Conservation (phyloP, 2,329 filamentous ascomycete species). For the Ilyonectria robusta region DNA sequence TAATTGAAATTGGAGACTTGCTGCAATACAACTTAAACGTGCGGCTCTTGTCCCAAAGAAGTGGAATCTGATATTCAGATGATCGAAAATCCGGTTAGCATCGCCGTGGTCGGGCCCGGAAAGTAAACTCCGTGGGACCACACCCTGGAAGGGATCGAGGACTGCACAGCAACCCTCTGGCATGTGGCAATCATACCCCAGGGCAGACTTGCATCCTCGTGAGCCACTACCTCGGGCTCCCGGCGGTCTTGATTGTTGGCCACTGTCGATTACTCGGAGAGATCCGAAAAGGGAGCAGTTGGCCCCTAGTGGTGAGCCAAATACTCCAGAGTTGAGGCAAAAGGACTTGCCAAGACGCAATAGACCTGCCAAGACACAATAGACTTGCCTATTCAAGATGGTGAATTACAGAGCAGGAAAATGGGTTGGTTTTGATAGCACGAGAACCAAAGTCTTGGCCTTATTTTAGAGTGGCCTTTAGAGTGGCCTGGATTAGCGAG, state of each 20-base stretch:
- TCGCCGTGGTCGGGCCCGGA: constrained; percentile 20
- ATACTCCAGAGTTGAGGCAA: not conserved
- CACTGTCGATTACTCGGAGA: not conserved
- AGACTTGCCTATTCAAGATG: constrained; percentile 11
- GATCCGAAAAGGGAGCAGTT: not conserved
- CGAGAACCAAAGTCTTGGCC: not conserved
- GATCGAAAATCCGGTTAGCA: constrained; percentile 14
- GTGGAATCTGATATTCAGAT: constrained; percentile 14
- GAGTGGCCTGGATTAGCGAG: not conserved
- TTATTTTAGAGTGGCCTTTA: not conserved
- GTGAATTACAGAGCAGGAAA: not conserved
- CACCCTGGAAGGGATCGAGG: constrained; percentile 10
- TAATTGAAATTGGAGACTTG: not conserved
- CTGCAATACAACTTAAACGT: not conserved
- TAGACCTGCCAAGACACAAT: not conserved
- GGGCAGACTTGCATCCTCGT: not conserved
- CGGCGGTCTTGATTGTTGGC: no score
- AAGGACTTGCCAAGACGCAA: not conserved
- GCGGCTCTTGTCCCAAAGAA: constrained; percentile 13
- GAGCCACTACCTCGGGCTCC: constrained; percentile 5
- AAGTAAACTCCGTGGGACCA: not conserved
- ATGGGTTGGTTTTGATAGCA: not conserved
- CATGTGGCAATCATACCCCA: not conserved
- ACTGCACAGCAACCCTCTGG: not conserved
- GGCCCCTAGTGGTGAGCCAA: not conserved